Conservation (phyloP, 2,329 filamentous ascomycete species). For the Fusarium subglutinans region DNA sequence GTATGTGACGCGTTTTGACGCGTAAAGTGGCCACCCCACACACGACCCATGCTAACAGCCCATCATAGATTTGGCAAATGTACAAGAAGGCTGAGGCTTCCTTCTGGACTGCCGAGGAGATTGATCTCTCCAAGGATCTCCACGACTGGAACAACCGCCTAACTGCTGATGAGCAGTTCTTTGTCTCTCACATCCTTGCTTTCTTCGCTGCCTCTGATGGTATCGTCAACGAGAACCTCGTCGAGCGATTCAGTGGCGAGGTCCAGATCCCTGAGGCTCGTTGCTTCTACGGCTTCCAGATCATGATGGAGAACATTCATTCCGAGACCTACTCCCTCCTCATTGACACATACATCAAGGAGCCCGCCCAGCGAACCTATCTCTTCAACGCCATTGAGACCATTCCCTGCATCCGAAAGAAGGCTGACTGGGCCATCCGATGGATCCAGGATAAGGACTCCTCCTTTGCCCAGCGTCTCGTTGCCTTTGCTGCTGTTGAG, state of each 20-base stretch:
- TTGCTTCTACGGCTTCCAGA: conserved; percentile 99
- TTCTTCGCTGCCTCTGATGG: conserved; percentile 99
- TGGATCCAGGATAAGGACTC: conserved; percentile 97
- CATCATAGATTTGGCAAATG: conserved; percentile 94
- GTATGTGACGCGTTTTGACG: conserved; percentile 75
- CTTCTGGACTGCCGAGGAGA: conserved; percentile 99
- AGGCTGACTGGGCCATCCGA: conserved; percentile 95
- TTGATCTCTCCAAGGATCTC: conserved; percentile 97
- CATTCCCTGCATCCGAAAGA: conserved; percentile 97
- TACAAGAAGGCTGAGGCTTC: conserved; percentile 99
- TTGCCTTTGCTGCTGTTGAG: conserved; percentile 97
- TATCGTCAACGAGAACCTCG: conserved; percentile 99
- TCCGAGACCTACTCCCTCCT: conserved; percentile 99
- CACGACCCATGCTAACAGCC: conserved; percentile 50
- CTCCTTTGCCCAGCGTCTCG: conserved; percentile 92
- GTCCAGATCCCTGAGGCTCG: conserved; percentile 97
- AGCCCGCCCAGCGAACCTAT: conserved; percentile 90
- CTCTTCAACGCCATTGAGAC: conserved; percentile 99
- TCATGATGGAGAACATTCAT: conserved; percentile 99
- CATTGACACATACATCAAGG: conserved; percentile 99
- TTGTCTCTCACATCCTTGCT: conserved; percentile 96
- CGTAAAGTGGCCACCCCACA: conserved; percentile 67
- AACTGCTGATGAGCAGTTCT: conserved; percentile 97
- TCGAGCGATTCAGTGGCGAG: conserved; percentile 96
- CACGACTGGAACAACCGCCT: conserved; percentile 99